Evolutionary conservation across 1,284 basidiomycete species (phyloP).

Genomic region (Apiotrichum siamense): DNA sequence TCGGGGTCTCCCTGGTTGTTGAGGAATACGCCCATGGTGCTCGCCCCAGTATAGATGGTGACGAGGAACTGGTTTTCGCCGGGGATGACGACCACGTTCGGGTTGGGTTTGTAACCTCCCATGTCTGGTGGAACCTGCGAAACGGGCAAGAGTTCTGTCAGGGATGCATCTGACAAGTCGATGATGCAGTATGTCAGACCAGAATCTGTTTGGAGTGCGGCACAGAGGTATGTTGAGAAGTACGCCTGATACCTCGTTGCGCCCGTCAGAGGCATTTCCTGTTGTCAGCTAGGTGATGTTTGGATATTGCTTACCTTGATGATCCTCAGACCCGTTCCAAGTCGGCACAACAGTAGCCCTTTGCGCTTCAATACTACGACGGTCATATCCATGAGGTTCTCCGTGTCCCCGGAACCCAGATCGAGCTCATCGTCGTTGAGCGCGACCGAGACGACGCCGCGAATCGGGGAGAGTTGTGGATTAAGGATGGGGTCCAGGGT

Average conservation of each 20-base stretch:
- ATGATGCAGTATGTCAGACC: conserved; percentile 63
- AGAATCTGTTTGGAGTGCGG: conserved; percentile 55
- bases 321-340: conserved; percentile 58
- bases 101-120: conserved; percentile 51
- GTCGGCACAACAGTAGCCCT: conserved; percentile 61
- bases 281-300: not conserved
- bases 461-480: conserved; percentile 61
- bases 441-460: conserved; percentile 68
- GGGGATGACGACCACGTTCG: conserved; percentile 64
- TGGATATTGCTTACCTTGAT: conserved; percentile 53
- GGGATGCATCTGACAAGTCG: conserved; percentile 61
- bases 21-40: conserved; percentile 76
- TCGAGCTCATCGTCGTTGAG: conserved; percentile 67
- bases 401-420: conserved; percentile 52
- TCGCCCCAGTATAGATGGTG: conserved; percentile 55
- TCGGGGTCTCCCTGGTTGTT: conserved; percentile 78
- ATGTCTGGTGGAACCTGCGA: conserved; percentile 56
- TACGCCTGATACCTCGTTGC: conserved; percentile 61
- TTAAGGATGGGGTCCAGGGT: conserved; percentile 64
- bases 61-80: conserved; percentile 65
- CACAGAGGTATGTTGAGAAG: conserved; percentile 61
- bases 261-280: conserved; percentile 75
- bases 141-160: conserved; percentile 68
- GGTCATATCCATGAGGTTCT: conserved; percentile 57
- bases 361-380: conserved; percentile 71